A percentile compares a stretch with the other conserved stretches of the same genome.
These are phyloP conservation scores for Hygrophoropsis aurantiaca DNA, from an alignment of 768 basidiomycete genomes.

Conservation along the genomic window DNA sequence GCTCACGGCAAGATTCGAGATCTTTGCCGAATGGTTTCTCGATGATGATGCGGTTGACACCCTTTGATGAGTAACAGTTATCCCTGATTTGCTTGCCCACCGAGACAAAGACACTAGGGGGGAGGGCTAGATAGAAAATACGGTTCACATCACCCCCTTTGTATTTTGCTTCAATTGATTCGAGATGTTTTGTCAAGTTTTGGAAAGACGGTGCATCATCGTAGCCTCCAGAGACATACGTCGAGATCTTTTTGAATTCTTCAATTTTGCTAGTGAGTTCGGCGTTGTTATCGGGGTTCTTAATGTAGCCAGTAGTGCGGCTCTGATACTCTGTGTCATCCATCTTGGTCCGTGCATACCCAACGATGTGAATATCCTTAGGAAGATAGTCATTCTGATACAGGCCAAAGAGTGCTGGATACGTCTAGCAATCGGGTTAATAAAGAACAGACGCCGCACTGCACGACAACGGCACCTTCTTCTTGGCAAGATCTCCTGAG, in stretches of 20 bases:
- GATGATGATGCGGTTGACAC: constrained; percentile 89
- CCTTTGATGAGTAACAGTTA: constrained; percentile 70
- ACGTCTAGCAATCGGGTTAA: constrained; percentile 57
- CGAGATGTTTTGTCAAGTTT: constrained; percentile 71
- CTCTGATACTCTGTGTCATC: constrained; percentile 79
- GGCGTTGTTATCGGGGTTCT: constrained; percentile 64
- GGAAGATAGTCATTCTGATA: constrained; percentile 82
- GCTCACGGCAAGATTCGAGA: constrained; percentile 74
- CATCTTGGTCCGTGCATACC: constrained; percentile 98
- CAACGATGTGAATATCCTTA: constrained; percentile 83
- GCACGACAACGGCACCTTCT: constrained; percentile 63
- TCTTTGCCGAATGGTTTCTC: constrained; percentile 99
- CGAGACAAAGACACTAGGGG: constrained; percentile 93
- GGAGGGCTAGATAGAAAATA: constrained; percentile 95
- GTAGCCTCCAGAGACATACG: constrained; percentile 87
- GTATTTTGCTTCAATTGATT: constrained; percentile 75
- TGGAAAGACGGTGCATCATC: constrained; percentile 82
- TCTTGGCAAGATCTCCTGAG: constrained; percentile 97
- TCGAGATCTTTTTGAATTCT: constrained; percentile 77
- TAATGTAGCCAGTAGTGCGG: constrained; percentile 84
- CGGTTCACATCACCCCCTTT: constrained; percentile 68
- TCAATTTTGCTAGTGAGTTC: constrained; percentile 63
- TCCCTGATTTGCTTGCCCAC: constrained; percentile 83
- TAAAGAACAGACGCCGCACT: neutral
- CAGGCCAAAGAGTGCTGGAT: constrained; percentile 92